Percentiles rank a stretch among this genome's conserved stretches.
phyloP scores from a whole-genome alignment of 2,329 filamentous ascomycete species.

The Penicillium sp. region DNA sequence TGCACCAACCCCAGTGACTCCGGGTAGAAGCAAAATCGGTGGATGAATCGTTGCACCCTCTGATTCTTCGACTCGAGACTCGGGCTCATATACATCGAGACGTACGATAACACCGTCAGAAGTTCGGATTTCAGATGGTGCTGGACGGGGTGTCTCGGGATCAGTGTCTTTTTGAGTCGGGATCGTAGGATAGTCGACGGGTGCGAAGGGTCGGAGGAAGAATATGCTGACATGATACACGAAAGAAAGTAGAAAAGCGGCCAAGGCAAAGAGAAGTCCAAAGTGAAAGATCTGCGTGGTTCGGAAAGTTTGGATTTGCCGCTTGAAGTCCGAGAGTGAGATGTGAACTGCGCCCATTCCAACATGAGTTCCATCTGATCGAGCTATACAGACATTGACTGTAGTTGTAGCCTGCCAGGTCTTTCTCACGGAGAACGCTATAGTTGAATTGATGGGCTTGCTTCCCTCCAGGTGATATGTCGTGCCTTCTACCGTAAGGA shows the following conservation, averaged over 20 bases:
- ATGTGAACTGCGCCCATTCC: slow-evolving; percentile 17
- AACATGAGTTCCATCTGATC: slow-evolving; percentile 2
- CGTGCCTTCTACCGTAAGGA: neutral
- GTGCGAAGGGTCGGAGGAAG: slow-evolving; percentile 14
- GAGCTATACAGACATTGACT: slow-evolving; percentile 11
- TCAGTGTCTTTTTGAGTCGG: neutral
- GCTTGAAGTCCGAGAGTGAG: slow-evolving; percentile 9
- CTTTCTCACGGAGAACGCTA: slow-evolving; percentile 11
- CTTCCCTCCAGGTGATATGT: slow-evolving; percentile 6
- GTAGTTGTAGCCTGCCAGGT: slow-evolving; percentile 20
- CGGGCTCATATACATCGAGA: neutral
- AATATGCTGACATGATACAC: slow-evolving; percentile 5
- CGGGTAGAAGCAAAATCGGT: slow-evolving; percentile 1
- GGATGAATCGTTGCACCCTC: neutral
- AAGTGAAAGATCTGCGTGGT: neutral
- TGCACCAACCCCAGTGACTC: neutral
- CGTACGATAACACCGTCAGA: neutral
- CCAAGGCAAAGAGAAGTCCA: neutral
- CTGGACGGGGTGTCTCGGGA: neutral
- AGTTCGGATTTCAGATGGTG: neutral
- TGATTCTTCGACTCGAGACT: neutral
- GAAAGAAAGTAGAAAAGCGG: slow-evolving; percentile 14
- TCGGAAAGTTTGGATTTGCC: slow-evolving; percentile 13
- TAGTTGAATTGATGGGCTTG: slow-evolving; percentile 6
- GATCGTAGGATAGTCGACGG: neutral